Conservation (phyloP, 108 stramenopile genomes). For the Cyclotella baltica region DNA sequence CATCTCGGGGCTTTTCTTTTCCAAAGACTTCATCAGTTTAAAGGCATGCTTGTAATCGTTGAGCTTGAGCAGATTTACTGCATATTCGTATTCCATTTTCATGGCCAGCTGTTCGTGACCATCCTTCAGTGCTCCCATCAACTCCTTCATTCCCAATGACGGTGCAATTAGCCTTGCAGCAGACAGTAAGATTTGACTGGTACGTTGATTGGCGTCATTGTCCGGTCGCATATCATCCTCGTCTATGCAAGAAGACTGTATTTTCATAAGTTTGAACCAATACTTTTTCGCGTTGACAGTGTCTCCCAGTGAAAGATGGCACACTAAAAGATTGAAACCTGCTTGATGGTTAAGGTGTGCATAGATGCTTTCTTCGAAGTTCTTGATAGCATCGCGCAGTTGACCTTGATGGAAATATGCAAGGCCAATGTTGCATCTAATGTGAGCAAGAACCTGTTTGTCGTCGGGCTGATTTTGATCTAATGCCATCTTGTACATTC, state of each 20-base stretch:
- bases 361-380: constrained; percentile 80
- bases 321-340: constrained; percentile 87
- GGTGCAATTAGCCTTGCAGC: constrained; percentile 80
- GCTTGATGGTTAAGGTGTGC: constrained; percentile 74
- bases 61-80: constrained; percentile 44
- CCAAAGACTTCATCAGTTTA: constrained; percentile 78
- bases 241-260: constrained; percentile 26
- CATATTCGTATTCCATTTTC: constrained; percentile 78
- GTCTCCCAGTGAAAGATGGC: constrained; percentile 88
- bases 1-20: constrained; percentile 77
- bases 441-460: constrained; percentile 68
- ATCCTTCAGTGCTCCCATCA: constrained; percentile 49
- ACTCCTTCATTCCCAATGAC: constrained; percentile 58
- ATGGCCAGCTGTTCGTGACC: constrained; percentile 66
- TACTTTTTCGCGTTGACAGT: constrained; percentile 65
- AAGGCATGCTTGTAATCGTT: constrained; percentile 38
- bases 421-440: constrained; percentile 89
- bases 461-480: constrained; percentile 79
- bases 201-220: neutral
- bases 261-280: constrained; percentile 64
- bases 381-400: constrained; percentile 84
- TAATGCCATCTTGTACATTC: constrained; percentile 90
- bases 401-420: constrained; percentile 82
- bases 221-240: neutral
- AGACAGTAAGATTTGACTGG: constrained; percentile 29